phyloP scores from a whole-genome alignment of 1,139 yeast genomes.

The Yamadazyma aaseri region DNA sequence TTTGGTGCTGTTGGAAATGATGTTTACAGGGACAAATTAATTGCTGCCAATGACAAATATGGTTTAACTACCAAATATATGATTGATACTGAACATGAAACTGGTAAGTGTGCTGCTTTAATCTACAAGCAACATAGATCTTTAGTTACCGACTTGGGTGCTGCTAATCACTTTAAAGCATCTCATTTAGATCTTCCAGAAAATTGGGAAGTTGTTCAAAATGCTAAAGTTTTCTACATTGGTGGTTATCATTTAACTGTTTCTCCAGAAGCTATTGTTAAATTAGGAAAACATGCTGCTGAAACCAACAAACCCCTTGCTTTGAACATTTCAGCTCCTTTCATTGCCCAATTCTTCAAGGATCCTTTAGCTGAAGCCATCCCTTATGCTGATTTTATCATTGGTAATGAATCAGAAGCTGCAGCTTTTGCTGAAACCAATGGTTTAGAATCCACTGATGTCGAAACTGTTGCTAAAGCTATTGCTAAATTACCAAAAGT shows the following conservation, averaged over 20 bases:
- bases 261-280: conserved; percentile 88
- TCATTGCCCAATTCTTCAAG: conserved; percentile 93
- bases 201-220: conserved; percentile 85
- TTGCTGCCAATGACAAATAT: conserved; percentile 79
- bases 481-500: conserved; percentile 79
- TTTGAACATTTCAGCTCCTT: conserved; percentile 93
- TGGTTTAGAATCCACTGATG: conserved; percentile 54
- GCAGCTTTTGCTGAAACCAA: conserved; percentile 91
- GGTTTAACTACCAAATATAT: conserved; percentile 88
- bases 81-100: conserved; percentile 70
- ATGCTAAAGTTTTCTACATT: conserved; percentile 80
- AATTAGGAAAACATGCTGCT: conserved; percentile 90
- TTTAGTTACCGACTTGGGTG: conserved; percentile 91
- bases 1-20: conserved; percentile 97
- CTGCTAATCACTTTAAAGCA: conserved; percentile 95
- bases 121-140: conserved; percentile 89
- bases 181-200: conserved; percentile 84
- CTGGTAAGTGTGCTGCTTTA: conserved; percentile 98
- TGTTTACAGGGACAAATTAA: conserved; percentile 76
- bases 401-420: conserved; percentile 97
- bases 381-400: conserved; percentile 87
- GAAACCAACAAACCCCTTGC: conserved; percentile 78
- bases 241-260: conserved; percentile 99
- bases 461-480: conserved; percentile 75
- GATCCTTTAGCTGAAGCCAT: conserved; percentile 78